phyloP scores from a whole-genome alignment of 2,329 filamentous ascomycete species.

The Zelopaecilomyces penicillatus region DNA sequence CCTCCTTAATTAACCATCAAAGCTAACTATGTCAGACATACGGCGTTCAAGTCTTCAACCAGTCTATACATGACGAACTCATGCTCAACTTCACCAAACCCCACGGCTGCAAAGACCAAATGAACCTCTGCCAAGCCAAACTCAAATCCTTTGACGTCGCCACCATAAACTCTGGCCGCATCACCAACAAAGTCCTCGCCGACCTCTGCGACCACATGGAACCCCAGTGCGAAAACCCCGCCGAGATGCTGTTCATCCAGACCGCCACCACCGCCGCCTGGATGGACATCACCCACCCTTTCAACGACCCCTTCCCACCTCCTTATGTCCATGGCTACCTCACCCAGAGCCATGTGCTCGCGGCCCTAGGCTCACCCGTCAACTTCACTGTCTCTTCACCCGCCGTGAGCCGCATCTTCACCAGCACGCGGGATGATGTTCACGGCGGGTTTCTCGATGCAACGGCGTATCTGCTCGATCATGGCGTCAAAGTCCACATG shows the following conservation, averaged over 20 bases:
- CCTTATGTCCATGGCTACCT: conserved; percentile 55
- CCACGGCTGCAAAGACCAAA: conserved; percentile 44
- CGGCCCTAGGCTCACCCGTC: conserved; percentile 52
- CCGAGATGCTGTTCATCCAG: conserved; percentile 46
- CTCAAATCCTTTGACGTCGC: conserved; percentile 45
- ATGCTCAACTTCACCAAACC: conserved; percentile 22
- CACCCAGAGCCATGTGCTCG: conserved; percentile 45
- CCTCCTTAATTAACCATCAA: background rate
- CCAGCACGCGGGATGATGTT: conserved; percentile 52
- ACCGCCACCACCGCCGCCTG: conserved; percentile 39
- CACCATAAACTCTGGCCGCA: conserved; percentile 26
- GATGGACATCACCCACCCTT: conserved; percentile 52
- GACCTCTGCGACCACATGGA: conserved; percentile 37
- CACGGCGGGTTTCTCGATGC: conserved; percentile 39
- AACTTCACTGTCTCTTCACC: conserved; percentile 43
- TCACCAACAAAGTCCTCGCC: conserved; percentile 9
- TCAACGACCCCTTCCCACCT: conserved; percentile 53
- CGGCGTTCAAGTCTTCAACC: conserved; percentile 48
- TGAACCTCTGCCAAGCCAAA: conserved; percentile 40
- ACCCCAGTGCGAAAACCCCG: conserved; percentile 42
- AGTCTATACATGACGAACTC: conserved; percentile 26
- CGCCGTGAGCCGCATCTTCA: conserved; percentile 44
- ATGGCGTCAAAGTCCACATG: conserved; percentile 60
- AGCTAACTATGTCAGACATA: conserved; percentile 35
- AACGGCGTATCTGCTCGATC: conserved; percentile 51